Evolutionary conservation across 2,329 filamentous ascomycete species (phyloP).

Genomic region (Colletotrichum somersetense): DNA sequence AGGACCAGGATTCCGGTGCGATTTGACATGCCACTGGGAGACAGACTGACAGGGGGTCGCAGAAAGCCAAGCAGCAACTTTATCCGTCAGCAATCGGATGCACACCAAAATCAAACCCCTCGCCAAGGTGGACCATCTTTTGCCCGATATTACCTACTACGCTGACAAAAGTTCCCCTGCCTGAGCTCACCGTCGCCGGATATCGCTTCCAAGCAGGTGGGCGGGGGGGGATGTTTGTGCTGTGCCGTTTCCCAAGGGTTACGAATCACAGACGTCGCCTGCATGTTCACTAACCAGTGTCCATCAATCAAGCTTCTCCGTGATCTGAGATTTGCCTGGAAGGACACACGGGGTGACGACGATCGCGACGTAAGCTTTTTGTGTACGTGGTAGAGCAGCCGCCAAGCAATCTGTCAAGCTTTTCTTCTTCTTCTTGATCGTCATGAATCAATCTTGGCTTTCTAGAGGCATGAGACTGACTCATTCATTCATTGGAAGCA

Average conservation of each 20-base stretch:
- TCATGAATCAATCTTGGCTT: neutral
- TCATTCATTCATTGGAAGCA: neutral
- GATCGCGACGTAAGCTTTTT: constrained; percentile 39
- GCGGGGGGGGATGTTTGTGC: neutral
- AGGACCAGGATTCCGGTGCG: neutral
- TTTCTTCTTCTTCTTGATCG: neutral
- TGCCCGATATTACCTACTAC: constrained; percentile 22
- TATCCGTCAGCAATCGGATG: neutral
- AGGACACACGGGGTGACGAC: constrained; percentile 33
- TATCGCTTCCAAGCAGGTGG: constrained; percentile 20
- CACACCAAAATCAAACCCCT: constrained; percentile 10
- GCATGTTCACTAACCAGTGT: constrained; percentile 5
- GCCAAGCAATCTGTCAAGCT: constrained; percentile 16
- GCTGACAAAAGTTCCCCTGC: constrained; percentile 33
- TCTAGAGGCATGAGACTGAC: neutral
- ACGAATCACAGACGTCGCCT: constrained; percentile 34
- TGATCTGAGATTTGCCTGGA: neutral
- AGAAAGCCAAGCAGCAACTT: neutral
- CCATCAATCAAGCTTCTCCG: constrained; percentile 32
- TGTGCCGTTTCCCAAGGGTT: neutral
- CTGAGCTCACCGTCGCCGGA: constrained; percentile 14
- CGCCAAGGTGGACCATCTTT: constrained; percentile 20
- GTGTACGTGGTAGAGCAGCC: neutral
- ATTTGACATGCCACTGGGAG: neutral
- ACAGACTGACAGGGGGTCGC: no score